A percentile compares a stretch with the other conserved stretches of the same genome.
phyloP scores from a whole-genome alignment of 768 basidiomycete species.

The Rhodotorula toruloides region DNA sequence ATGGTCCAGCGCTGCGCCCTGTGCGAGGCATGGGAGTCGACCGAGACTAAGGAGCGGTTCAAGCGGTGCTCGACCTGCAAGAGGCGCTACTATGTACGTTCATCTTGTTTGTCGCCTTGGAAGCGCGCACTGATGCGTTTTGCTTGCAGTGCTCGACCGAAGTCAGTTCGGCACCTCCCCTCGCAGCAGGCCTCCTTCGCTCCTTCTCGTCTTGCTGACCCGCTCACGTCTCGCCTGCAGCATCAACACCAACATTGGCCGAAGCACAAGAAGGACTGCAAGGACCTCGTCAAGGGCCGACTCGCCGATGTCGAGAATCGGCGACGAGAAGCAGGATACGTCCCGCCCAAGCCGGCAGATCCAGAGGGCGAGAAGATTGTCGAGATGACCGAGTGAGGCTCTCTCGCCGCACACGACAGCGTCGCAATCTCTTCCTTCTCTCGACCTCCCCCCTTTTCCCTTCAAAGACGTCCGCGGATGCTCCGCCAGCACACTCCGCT shows the following conservation, averaged over 20 bases:
- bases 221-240: background rate
- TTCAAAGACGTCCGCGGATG: too few relatives aligned
- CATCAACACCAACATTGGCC: conserved; percentile 21
- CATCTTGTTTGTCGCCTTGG: background rate
- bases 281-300: conserved; percentile 10
- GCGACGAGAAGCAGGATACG: background rate
- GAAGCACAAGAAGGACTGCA: conserved; percentile 28
- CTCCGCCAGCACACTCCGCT: too few relatives aligned
- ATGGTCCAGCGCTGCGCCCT: conserved; percentile 28
- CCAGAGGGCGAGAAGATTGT: too few relatives aligned
- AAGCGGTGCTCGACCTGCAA: conserved; percentile 34
- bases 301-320: conserved; percentile 28
- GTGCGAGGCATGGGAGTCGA: conserved; percentile 26
- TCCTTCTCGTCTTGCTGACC: background rate
- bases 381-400: too few relatives aligned
- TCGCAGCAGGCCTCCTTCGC: too few relatives aligned
- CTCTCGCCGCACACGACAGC: too few relatives aligned
- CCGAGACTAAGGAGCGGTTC: conserved; percentile 15
- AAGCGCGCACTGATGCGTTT: background rate
- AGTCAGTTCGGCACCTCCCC: background rate
- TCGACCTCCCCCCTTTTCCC: too few relatives aligned
- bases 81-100: conserved; percentile 32
- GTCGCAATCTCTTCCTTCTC: too few relatives aligned
- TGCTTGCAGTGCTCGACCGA: conserved; percentile 24
- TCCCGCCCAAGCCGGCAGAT: background rate